phyloP scores from a whole-genome alignment of 257 asterid species.

The Orobanche coerulescens region DNA sequence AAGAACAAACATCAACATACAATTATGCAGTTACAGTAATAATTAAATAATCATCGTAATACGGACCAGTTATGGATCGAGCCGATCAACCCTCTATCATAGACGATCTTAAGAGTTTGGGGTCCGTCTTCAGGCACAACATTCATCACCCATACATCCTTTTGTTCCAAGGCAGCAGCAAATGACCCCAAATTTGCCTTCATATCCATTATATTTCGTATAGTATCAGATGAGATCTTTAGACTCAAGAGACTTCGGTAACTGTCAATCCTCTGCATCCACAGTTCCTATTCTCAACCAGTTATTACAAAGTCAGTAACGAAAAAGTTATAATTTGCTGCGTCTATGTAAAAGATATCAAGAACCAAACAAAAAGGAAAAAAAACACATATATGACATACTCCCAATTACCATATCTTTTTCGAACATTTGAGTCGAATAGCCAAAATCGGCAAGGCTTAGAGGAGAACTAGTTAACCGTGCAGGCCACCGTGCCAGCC shows the following conservation, averaged over 20 bases:
- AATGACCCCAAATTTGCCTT: conserved; percentile 91
- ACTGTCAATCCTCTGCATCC: conserved; percentile 75
- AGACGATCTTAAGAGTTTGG: conserved; percentile 77
- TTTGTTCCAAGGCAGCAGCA: conserved; percentile 89
- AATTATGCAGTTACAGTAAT: neutral
- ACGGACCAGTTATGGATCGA: conserved; percentile 66
- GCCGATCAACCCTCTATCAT: conserved; percentile 90
- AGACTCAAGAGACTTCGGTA: conserved; percentile 73
- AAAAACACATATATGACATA: neutral
- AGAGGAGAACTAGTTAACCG: conserved; percentile 85
- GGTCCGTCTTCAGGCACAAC: conserved; percentile 93
- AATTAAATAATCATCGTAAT: neutral
- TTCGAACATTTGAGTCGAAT: conserved; percentile 75
- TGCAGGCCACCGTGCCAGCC: conserved; percentile 95
- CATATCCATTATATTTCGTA: conserved; percentile 95
- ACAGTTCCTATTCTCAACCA: conserved; percentile 49
- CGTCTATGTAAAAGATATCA: neutral
- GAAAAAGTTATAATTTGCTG: no score
- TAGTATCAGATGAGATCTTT: conserved; percentile 55
- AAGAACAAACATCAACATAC: neutral
- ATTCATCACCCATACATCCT: conserved; percentile 96
- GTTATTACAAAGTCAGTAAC: neutral
- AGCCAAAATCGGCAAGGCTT: conserved; percentile 94
- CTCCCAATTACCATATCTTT: conserved; percentile 64
- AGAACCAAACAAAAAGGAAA: no score